Percentiles rank a stretch among this genome's conserved stretches.
Conservation (phyloP, 2,329 filamentous ascomycete species). For the Mollisia scopiformis region DNA sequence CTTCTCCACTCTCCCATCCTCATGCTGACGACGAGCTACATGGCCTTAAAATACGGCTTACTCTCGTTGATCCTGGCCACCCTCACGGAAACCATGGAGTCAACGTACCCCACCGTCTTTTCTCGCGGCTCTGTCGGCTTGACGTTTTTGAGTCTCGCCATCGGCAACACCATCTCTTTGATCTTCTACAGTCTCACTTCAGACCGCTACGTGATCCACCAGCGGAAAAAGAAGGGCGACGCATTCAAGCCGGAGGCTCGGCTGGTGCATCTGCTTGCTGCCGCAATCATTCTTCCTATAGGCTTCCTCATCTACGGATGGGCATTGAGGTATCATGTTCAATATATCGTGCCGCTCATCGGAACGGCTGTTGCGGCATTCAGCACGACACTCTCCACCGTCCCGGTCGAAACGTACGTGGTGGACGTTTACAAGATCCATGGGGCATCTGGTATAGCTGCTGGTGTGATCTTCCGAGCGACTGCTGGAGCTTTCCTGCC, state of each 20-base stretch:
- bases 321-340: constrained; percentile 50
- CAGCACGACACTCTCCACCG: constrained; percentile 40
- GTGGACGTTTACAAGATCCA: constrained; percentile 48
- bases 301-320: constrained; percentile 61
- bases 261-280: constrained; percentile 44
- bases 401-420: constrained; percentile 47
- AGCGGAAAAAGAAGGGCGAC: too few relatives aligned
- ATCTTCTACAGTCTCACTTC: too few relatives aligned
- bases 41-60: constrained; percentile 35
- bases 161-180: too few relatives aligned
- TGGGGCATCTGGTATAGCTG: constrained; percentile 43
- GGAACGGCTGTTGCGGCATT: constrained; percentile 52
- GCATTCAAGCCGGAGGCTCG: too few relatives aligned
- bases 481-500: constrained; percentile 26
- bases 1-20: too few relatives aligned
- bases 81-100: too few relatives aligned
- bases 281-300: constrained; percentile 56
- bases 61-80: too few relatives aligned
- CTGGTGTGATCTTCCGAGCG: constrained; percentile 17
- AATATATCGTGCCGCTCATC: constrained; percentile 60
- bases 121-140: too few relatives aligned
- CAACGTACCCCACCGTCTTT: too few relatives aligned
- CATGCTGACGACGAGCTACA: constrained; percentile 43
- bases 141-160: too few relatives aligned
- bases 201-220: too few relatives aligned